A percentile compares a stretch with the other conserved stretches of the same genome.
Evolutionary conservation across 2,329 filamentous ascomycete species (phyloP).

Genomic region (Xylaria sp.): DNA sequence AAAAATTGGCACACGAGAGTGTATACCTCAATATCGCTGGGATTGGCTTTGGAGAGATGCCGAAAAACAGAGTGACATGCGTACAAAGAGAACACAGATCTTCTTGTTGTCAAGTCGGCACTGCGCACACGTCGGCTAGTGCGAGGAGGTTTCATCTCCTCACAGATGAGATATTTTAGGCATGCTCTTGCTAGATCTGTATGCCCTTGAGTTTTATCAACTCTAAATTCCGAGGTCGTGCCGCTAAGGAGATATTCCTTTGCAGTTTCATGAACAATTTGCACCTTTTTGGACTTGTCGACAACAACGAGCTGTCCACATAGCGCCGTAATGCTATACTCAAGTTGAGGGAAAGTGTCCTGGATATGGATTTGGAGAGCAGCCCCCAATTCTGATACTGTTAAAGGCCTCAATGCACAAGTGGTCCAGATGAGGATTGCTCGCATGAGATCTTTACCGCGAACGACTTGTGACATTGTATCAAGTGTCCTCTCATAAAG

Average conservation of each 20-base stretch:
- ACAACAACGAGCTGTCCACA: slow-evolving; percentile 7
- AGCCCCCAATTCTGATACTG: neutral
- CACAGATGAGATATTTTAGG: neutral
- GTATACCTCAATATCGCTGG: neutral
- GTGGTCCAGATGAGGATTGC: neutral
- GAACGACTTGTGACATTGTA: neutral
- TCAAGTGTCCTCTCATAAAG: neutral
- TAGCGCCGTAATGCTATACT: slow-evolving; percentile 3
- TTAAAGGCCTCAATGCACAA: neutral
- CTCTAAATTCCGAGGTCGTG: neutral
- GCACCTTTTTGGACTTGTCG: slow-evolving; percentile 1
- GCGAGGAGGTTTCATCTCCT: slow-evolving; percentile 10
- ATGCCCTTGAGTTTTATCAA: neutral
- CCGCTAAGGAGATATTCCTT: neutral
- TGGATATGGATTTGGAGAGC: neutral
- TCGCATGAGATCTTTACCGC: neutral
- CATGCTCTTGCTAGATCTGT: neutral
- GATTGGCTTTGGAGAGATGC: slow-evolving; percentile 10
- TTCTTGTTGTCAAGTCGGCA: neutral
- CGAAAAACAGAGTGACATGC: neutral
- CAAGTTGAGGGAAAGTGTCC: neutral
- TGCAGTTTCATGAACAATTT: slow-evolving; percentile 12
- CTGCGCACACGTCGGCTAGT: neutral
- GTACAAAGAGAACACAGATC: neutral
- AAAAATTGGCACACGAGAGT: neutral